Percentiles rank a stretch among this genome's conserved stretches.
These are phyloP conservation scores for Pichia sp. DNA, from an alignment of 1,139 yeast species.

Conservation along the genomic window DNA sequence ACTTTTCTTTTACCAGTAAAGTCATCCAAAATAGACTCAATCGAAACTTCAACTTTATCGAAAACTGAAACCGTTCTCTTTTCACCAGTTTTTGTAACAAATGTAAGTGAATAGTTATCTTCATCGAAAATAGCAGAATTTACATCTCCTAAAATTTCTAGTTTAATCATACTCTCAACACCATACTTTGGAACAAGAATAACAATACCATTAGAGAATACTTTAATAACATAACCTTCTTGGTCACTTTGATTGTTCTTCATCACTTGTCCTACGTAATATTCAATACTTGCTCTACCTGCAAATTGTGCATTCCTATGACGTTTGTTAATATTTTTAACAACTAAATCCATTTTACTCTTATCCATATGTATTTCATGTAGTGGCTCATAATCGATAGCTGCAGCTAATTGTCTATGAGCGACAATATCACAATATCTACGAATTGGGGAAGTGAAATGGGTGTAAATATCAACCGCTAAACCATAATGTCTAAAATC, in stretches of 20 bases:
- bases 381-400: constrained; percentile 85
- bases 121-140: constrained; percentile 66
- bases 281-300: constrained; percentile 95
- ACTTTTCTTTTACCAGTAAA: constrained; percentile 91
- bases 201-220: constrained; percentile 90
- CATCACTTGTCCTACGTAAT: constrained; percentile 96
- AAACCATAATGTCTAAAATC: constrained; percentile 96
- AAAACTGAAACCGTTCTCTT: constrained; percentile 59
- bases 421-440: constrained; percentile 97
- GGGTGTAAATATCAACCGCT: constrained; percentile 96
- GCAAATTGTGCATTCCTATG: constrained; percentile 99
- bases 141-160: constrained; percentile 66
- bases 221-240: constrained; percentile 88
- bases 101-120: constrained; percentile 62
- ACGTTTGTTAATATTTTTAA: constrained; percentile 82
- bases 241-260: constrained; percentile 63
- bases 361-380: constrained; percentile 83
- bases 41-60: constrained; percentile 78
- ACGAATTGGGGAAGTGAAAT: constrained; percentile 97
- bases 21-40: constrained; percentile 76
- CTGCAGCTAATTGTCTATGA: constrained; percentile 95
- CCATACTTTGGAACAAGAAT: constrained; percentile 96
- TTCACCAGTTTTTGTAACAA: constrained; percentile 40
- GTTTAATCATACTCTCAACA: constrained; percentile 83
- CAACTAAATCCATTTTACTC: constrained; percentile 80